A percentile compares a stretch with the other conserved stretches of the same genome.
Conservation (phyloP, 495 filamentous ascomycete genomes). For the Pyrenula massariospora region DNA sequence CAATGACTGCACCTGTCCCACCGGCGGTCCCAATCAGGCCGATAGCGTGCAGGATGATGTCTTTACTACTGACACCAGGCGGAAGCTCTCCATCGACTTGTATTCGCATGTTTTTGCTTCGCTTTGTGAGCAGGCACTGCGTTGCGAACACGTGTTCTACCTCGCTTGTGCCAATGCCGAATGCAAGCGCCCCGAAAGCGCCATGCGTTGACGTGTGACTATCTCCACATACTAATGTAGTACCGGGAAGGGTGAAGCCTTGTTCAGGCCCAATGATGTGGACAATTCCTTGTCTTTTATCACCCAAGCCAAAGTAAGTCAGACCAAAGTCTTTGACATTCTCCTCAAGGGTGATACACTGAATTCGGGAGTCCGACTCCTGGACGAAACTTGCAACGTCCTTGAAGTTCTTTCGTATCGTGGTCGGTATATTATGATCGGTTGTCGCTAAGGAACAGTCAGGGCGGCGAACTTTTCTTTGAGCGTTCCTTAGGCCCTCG, state of each 20-base stretch:
- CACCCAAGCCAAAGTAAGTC: slow-evolving; percentile 93
- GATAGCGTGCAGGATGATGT: slow-evolving; percentile 89
- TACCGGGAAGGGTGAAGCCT: slow-evolving; percentile 94
- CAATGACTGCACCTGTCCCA: slow-evolving; percentile 88
- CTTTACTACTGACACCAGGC: slow-evolving; percentile 92
- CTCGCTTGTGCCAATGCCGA: slow-evolving; percentile 96
- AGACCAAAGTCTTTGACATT: slow-evolving; percentile 95
- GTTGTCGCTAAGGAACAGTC: slow-evolving; percentile 96
- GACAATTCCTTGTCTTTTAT: slow-evolving; percentile 96
- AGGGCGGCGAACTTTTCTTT: slow-evolving; percentile 76
- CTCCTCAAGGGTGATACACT: slow-evolving; percentile 91
- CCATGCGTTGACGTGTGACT: slow-evolving; percentile 97
- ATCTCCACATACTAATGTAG: slow-evolving; percentile 95
- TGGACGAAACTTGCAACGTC: slow-evolving; percentile 78
- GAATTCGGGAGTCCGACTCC: slow-evolving; percentile 82
- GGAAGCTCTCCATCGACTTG: slow-evolving; percentile 84
- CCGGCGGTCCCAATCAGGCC: slow-evolving; percentile 92
- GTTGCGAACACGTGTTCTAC: slow-evolving; percentile 98
- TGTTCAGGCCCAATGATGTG: slow-evolving; percentile 99
- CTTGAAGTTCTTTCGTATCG: slow-evolving; percentile 80
- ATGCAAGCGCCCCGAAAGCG: slow-evolving; percentile 89
- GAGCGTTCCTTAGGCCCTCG: slow-evolving; percentile 81
- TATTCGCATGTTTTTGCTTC: slow-evolving; percentile 97
- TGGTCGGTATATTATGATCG: slow-evolving; percentile 90
- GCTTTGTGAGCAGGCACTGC: slow-evolving; percentile 84